phyloP scores from a whole-genome alignment of 176 grass and related monocot genomes.

The Tillandsia fasciculata region DNA sequence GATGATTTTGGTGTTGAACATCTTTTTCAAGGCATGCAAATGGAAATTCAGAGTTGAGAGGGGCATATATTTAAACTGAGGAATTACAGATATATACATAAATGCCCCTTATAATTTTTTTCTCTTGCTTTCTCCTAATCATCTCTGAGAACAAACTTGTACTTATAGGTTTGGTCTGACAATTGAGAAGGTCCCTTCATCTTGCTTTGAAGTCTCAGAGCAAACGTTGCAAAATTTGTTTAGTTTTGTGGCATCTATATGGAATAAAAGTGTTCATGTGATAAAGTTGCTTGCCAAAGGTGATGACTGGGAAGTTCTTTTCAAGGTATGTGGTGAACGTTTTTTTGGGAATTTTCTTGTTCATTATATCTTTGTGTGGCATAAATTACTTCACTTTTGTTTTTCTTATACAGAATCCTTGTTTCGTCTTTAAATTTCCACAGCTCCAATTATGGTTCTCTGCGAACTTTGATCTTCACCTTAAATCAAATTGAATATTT shows the following conservation, averaged over 20 bases:
- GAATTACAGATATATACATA: no score
- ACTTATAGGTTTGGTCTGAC: constrained; percentile 57
- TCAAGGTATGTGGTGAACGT: constrained; percentile 54
- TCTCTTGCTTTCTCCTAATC: neutral
- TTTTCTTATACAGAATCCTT: neutral
- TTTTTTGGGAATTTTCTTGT: constrained; percentile 3
- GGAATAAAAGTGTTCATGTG: constrained; percentile 59
- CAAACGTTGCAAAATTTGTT: constrained; percentile 33
- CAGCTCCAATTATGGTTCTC: neutral
- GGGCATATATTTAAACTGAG: no score
- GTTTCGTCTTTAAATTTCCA: neutral
- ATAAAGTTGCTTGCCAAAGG: constrained; percentile 69
- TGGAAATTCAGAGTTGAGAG: no score
- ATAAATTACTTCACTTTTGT: neutral
- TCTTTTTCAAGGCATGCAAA: no score
- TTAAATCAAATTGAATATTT: neutral
- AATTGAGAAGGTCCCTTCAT: constrained; percentile 58
- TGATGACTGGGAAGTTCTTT: constrained; percentile 56
- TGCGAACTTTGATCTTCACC: neutral
- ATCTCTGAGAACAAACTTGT: constrained; percentile 4
- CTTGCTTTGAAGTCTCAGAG: constrained; percentile 66
- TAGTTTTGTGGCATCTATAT: constrained; percentile 40
- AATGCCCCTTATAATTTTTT: neutral
- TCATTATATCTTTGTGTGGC: neutral
- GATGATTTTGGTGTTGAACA: no score